Base-by-base conservation (phyloP, 2,329 filamentous ascomycete species). In the Alternaria metachromatica region DNA sequence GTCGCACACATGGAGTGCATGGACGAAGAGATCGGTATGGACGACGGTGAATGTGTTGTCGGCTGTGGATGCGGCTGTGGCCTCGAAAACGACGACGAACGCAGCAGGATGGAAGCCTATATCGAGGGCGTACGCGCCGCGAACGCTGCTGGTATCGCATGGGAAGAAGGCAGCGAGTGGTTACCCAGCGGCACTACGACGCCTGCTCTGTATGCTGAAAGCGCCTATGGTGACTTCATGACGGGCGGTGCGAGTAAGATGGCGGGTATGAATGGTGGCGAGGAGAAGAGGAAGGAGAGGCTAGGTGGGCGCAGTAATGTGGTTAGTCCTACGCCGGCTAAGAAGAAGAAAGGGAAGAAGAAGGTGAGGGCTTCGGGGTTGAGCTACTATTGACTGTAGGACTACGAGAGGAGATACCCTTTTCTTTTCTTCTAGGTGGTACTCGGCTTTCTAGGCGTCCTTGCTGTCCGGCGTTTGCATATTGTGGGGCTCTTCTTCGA, bases 1-100 rank as follows among this genome's bases (percentile, higher is more conserved):
- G 71, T 80, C 11, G 77, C 78, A 9, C 79, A 81, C 58, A 77
- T 77, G 54, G 73, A 72, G n/a, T 80, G 78, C 67, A 74, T 80
- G 67, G 68, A 70, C 33, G 65, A 73, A 25, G 69, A 72, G 37
- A 51, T 73, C 2, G 66, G 67, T 13, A 64, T 68, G 45, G 73
- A 73, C 6, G 72, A 75, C 30, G 70, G 69, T 12, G 75, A 76
- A 54, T 79, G 77, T 56, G 71, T 75, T 4, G 76, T 77, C 9
- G 73, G 73, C 1, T 74, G 76, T 48, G 70, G 70, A 6, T 75
- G 76, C 23, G 75, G 72, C 12, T 77, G 73, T 45, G 73, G 75
- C 7, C 63, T 76, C 30, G 72, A 76, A 55, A 72, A 72, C 5
- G 65, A 73, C 21, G 68, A 73, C 18, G 71, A 73, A 62, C 64